Conservation (phyloP, 208 protist genomes). For the Novymonas esmeraldas region DNA sequence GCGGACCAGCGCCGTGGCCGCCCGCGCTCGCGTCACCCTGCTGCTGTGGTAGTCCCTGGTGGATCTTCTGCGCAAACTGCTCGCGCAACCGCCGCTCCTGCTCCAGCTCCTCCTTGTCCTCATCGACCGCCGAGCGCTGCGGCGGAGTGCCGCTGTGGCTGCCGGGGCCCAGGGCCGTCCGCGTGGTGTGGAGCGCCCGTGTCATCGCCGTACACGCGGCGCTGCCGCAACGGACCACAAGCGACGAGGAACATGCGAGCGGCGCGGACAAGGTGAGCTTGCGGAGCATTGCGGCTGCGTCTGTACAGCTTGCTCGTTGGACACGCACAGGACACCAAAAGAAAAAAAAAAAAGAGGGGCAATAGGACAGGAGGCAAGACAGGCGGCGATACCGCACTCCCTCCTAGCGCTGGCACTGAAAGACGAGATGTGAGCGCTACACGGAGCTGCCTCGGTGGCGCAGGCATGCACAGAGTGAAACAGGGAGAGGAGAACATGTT, state of each 20-base stretch:
- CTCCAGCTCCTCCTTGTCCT: constrained; percentile 85
- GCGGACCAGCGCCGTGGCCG: constrained; percentile 15
- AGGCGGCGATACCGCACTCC: neutral
- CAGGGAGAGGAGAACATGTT: too few relatives aligned
- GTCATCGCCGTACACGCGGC: neutral
- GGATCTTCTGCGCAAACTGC: constrained; percentile 78
- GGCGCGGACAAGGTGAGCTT: constrained; percentile 8
- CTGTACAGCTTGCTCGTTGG: neutral
- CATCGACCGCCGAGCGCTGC: constrained; percentile 52
- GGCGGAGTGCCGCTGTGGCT: constrained; percentile 7
- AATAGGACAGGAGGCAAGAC: neutral
- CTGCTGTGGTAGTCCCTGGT: constrained; percentile 48
- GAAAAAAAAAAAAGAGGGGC: neutral
- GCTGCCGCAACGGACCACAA: neutral
- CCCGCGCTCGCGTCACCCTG: constrained; percentile 8
- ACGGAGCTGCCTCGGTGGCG: too few relatives aligned
- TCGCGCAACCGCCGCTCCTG: constrained; percentile 74
- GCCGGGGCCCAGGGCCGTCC: neutral
- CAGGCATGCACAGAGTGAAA: too few relatives aligned
- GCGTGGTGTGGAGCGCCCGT: constrained; percentile 18
- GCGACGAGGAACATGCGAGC: neutral
- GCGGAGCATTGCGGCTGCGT: constrained; percentile 13
- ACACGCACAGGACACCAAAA: neutral
- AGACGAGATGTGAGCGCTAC: too few relatives aligned
- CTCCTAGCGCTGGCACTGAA: too few relatives aligned